These are phyloP conservation scores for Xylaria telfairii DNA, from an alignment of 495 filamentous ascomycete species.

Conservation along the genomic window DNA sequence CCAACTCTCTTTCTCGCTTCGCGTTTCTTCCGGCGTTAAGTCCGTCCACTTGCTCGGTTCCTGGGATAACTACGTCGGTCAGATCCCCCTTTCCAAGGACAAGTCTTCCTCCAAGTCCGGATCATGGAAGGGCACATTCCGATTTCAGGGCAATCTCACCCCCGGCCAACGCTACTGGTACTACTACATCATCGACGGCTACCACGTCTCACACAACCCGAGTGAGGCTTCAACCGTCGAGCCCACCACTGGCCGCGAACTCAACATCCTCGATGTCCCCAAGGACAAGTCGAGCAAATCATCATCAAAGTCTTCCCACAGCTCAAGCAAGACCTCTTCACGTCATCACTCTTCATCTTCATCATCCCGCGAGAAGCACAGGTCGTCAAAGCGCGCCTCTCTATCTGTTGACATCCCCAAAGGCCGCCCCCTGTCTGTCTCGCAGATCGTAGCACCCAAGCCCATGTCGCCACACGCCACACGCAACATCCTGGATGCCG, in stretches of 20 bases:
- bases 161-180: slow-evolving; percentile 96
- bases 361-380: slow-evolving; percentile 45
- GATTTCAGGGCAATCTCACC: slow-evolving; percentile 88
- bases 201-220: slow-evolving; percentile 98
- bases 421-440: slow-evolving; percentile 83
- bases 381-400: slow-evolving; percentile 46
- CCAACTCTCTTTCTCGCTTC: slow-evolving; percentile 87
- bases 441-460: slow-evolving; percentile 89
- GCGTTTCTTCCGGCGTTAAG: slow-evolving; percentile 95
- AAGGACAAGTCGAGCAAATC: slow-evolving; percentile 53
- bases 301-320: slow-evolving; percentile 55
- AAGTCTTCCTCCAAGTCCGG: slow-evolving; percentile 77
- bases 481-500: slow-evolving; percentile 78
- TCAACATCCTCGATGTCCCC: slow-evolving; percentile 75
- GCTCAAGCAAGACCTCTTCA: slow-evolving; percentile 49
- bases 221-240: slow-evolving; percentile 87
- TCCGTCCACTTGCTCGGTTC: slow-evolving; percentile 97
- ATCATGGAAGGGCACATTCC: slow-evolving; percentile 93
- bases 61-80: slow-evolving; percentile 96
- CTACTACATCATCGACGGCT: slow-evolving; percentile 99
- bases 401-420: slow-evolving; percentile 72
- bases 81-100: slow-evolving; percentile 90
- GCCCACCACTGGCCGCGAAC: slow-evolving; percentile 93
- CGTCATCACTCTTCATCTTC: slow-evolving; percentile 45
- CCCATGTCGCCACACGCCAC: slow-evolving; percentile 86